These are phyloP conservation scores for Metschnikowia arizonensis DNA, from an alignment of 805 yeast genomes.

Conservation along the genomic window DNA sequence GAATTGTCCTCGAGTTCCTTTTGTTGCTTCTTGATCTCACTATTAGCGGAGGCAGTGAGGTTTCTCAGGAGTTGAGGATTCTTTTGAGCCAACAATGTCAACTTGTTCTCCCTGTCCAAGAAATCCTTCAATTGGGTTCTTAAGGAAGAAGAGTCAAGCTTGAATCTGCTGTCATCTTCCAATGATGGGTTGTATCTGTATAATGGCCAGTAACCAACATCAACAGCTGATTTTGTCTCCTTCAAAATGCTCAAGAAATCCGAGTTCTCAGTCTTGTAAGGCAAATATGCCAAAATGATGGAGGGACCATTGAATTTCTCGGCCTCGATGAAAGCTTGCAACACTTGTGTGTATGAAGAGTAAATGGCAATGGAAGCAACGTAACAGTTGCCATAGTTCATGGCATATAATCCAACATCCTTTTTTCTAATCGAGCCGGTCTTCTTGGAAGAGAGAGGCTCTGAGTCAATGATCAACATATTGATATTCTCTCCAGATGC, in stretches of 20 bases:
- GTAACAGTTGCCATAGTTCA: constrained; percentile 85
- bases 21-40: constrained; percentile 56
- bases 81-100: constrained; percentile 67
- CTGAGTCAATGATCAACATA: constrained; percentile 82
- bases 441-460: constrained; percentile 49
- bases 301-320: constrained; percentile 87
- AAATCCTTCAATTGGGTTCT: constrained; percentile 73
- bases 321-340: constrained; percentile 89
- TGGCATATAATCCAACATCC: constrained; percentile 90
- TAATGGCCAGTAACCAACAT: constrained; percentile 94
- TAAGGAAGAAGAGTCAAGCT: constrained; percentile 79
- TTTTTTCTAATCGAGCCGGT: constrained; percentile 63
- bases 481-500: constrained; percentile 74
- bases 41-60: constrained; percentile 56
- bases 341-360: constrained; percentile 87
- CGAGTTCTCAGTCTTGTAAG: constrained; percentile 61
- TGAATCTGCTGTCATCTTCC: constrained; percentile 56
- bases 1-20: constrained; percentile 70
- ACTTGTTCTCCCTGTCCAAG: constrained; percentile 84
- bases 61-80: constrained; percentile 76
- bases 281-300: constrained; percentile 83
- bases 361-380: constrained; percentile 94
- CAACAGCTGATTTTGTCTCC: constrained; percentile 87
- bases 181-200: constrained; percentile 75
- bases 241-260: constrained; percentile 70